phyloP scores from a whole-genome alignment of 2,329 filamentous ascomycete species.

The Diaporthe sp. region DNA sequence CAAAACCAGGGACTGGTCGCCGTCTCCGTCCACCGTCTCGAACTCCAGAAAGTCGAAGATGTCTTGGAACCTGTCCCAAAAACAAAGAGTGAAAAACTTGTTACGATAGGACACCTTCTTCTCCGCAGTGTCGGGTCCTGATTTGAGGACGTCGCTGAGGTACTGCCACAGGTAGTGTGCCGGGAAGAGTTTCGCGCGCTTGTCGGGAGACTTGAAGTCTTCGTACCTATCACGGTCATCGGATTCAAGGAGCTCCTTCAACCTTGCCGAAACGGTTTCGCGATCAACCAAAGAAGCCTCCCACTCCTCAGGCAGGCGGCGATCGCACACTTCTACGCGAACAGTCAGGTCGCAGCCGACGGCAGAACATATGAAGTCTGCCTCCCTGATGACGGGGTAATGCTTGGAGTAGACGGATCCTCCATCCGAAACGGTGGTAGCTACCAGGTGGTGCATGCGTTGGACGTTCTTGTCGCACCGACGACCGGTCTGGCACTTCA shows the following conservation, averaged over 20 bases:
- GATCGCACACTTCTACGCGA: slow-evolving; percentile 62
- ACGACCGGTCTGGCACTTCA: neutral
- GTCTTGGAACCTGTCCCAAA: slow-evolving; percentile 30
- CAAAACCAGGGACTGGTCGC: slow-evolving; percentile 34
- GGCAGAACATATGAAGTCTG: slow-evolving; percentile 58
- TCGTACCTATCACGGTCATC: slow-evolving; percentile 64
- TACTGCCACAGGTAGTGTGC: slow-evolving; percentile 40
- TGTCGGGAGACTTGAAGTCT: slow-evolving; percentile 52
- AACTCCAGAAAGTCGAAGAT: slow-evolving; percentile 37
- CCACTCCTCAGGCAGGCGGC: slow-evolving; percentile 60
- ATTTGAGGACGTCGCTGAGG: slow-evolving; percentile 36
- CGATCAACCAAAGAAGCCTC: slow-evolving; percentile 61
- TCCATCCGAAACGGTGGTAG: neutral
- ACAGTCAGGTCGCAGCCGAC: slow-evolving; percentile 58
- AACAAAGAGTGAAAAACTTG: slow-evolving; percentile 40
- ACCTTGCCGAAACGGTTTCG: slow-evolving; percentile 56
- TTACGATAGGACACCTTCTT: slow-evolving; percentile 38
- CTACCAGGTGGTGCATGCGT: slow-evolving; percentile 39
- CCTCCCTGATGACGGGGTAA: slow-evolving; percentile 54
- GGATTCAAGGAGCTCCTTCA: slow-evolving; percentile 53
- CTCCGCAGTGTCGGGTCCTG: slow-evolving; percentile 13
- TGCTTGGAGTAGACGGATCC: slow-evolving; percentile 49
- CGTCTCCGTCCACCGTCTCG: slow-evolving; percentile 6
- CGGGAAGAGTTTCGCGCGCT: slow-evolving; percentile 36
- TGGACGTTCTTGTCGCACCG: slow-evolving; percentile 35